Percentiles rank a stretch among this genome's conserved stretches.
Conservation (phyloP, 139 green algal genomes). For the Picochlorum sp. region DNA sequence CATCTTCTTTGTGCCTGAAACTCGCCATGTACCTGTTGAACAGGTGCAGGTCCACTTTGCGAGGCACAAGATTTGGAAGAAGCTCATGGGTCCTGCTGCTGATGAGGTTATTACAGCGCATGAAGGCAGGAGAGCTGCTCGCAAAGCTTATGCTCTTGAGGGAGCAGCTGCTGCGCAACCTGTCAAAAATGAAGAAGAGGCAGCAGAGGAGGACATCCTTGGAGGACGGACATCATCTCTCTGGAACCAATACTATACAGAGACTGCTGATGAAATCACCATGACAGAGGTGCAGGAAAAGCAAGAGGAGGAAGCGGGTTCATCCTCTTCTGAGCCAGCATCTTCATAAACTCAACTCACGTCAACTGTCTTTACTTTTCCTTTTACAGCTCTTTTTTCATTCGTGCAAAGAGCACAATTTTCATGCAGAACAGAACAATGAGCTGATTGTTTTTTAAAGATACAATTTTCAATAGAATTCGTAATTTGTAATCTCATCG, state of each 20-base stretch:
- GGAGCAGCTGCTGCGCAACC: neutral
- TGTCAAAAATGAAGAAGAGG: neutral
- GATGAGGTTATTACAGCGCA: constrained; percentile 8
- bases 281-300: too few species aligned
- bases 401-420: too few species aligned
- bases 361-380: too few species aligned
- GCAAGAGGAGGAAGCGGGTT: too few species aligned
- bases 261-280: too few species aligned
- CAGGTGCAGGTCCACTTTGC: constrained; percentile 30
- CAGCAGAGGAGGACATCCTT: neutral
- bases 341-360: too few species aligned
- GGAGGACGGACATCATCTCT: neutral
- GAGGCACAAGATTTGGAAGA: constrained; percentile 34
- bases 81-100: constrained; percentile 10
- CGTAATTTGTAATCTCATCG: too few species aligned
- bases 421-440: too few species aligned
- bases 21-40: constrained; percentile 54
- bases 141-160: neutral
- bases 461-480: too few species aligned
- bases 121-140: neutral
- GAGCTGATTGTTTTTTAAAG: too few species aligned
- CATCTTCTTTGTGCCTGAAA: constrained; percentile 55
- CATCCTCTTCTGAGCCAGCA: too few species aligned
- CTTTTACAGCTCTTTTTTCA: too few species aligned
- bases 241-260: neutral